These are phyloP conservation scores for Lavandula angustifolia DNA, from an alignment of 257 asterid species.

Conservation along the genomic window DNA sequence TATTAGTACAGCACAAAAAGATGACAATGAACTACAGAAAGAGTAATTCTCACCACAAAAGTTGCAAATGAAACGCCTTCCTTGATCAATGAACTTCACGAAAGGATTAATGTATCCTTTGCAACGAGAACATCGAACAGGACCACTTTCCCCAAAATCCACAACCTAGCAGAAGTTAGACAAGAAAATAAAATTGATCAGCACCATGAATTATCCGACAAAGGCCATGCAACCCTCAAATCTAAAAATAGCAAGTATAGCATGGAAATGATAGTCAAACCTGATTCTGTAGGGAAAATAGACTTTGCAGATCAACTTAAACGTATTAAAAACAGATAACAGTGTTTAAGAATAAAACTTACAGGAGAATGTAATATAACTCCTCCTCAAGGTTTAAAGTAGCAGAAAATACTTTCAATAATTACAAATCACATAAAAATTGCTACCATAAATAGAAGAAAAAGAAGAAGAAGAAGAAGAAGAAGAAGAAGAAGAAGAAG, in stretches of 20 bases:
- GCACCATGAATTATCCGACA: constrained; percentile 10
- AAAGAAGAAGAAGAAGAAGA: neutral
- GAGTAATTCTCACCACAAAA: constrained; percentile 73
- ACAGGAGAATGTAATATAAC: neutral
- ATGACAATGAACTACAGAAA: constrained; percentile 9
- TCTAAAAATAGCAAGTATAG: constrained; percentile 16
- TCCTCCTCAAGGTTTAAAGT: neutral
- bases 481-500: neutral
- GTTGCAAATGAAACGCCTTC: constrained; percentile 91
- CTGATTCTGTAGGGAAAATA: constrained; percentile 18
- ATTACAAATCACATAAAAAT: constrained; percentile 1
- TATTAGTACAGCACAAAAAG: constrained; percentile 11
- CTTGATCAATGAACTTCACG: constrained; percentile 94
- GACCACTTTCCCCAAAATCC: constrained; percentile 97
- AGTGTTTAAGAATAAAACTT: neutral
- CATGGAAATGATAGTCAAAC: constrained; percentile 19
- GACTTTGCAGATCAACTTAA: neutral
- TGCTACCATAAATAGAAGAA: neutral
- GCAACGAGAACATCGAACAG: constrained; percentile 98
- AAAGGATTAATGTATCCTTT: constrained; percentile 97
- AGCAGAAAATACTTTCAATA: constrained; percentile 3
- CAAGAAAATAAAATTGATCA: constrained; percentile 6
- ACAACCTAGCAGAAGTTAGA: constrained; percentile 59
- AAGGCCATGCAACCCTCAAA: constrained; percentile 21
- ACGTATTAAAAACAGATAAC: constrained; percentile 1